Conservation (phyloP, 345 rosid genomes). For the Eucalyptus caleyi region DNA sequence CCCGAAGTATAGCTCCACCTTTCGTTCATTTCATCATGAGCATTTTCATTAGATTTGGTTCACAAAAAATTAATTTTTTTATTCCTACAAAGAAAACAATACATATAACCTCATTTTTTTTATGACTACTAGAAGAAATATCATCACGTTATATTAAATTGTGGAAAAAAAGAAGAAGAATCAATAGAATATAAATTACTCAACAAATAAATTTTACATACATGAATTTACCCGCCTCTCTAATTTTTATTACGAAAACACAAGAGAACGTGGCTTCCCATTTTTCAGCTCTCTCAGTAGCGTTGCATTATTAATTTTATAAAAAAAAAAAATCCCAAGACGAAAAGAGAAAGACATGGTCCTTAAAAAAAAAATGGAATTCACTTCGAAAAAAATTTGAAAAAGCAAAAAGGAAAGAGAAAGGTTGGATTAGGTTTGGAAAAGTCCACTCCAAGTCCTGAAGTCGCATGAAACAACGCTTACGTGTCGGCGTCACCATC, state of each 20-base stretch:
- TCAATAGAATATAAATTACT: not conserved
- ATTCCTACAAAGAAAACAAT: no score
- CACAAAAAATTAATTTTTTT: no score
- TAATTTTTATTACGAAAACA: not conserved
- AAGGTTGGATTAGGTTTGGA: not conserved
- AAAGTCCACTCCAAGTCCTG: not conserved
- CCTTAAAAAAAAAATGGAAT: not conserved
- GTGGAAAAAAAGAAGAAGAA: not conserved
- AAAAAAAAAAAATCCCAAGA: not conserved
- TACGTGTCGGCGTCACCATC: not conserved
- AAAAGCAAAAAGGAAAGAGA: not conserved
- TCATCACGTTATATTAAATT: not conserved
- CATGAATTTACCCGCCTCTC: not conserved
- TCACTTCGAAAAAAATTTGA: not conserved
- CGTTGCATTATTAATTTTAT: not conserved
- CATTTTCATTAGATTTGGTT: no score
- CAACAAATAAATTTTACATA: not conserved
- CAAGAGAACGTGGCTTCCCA: not conserved
- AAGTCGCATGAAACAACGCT: not conserved
- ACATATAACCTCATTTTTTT: no score
- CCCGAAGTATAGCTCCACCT: no score
- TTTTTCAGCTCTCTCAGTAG: not conserved
- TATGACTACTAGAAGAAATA: no score
- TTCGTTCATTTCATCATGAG: no score
- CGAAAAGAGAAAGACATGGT: not conserved